Evolutionary conservation across 371 early-diverging fungal species (phyloP).

Genomic region (Basidiobolus meristosporus): DNA sequence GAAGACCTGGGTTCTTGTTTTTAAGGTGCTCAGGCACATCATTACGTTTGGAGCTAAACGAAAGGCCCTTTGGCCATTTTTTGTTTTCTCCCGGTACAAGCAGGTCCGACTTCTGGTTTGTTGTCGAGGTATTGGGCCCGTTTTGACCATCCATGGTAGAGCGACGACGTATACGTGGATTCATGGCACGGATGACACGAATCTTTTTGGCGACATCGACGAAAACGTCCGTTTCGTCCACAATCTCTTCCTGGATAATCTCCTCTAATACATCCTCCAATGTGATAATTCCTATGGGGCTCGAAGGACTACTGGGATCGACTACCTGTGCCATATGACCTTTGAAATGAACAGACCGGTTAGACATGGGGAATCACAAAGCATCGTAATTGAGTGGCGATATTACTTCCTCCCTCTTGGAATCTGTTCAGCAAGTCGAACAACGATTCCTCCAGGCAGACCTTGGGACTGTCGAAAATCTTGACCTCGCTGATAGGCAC

Average conservation of each 20-base stretch:
- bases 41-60: no score
- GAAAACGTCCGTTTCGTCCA: constrained; percentile 88
- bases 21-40: no score
- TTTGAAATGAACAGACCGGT: not conserved
- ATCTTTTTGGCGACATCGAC: constrained; percentile 28
- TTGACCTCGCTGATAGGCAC: constrained; percentile 42
- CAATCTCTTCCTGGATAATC: constrained; percentile 82
- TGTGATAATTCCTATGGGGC: constrained; percentile 77
- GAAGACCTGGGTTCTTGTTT: no score
- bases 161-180: not conserved
- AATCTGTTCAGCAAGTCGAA: constrained; percentile 85
- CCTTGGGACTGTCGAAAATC: constrained; percentile 54
- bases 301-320: constrained; percentile 18
- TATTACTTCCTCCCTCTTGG: constrained; percentile 67
- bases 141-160: no score
- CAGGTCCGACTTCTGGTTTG: no score
- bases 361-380: no score
- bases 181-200: not conserved
- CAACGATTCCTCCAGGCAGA: constrained; percentile 47
- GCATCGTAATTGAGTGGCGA: no score
- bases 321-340: constrained; percentile 56
- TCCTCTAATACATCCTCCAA: constrained; percentile 95
- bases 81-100: no score
- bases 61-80: no score
- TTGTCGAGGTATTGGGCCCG: no score